Base-by-base conservation (phyloP, 495 filamentous ascomycete species). In the Chaetomidium leptoderma region DNA sequence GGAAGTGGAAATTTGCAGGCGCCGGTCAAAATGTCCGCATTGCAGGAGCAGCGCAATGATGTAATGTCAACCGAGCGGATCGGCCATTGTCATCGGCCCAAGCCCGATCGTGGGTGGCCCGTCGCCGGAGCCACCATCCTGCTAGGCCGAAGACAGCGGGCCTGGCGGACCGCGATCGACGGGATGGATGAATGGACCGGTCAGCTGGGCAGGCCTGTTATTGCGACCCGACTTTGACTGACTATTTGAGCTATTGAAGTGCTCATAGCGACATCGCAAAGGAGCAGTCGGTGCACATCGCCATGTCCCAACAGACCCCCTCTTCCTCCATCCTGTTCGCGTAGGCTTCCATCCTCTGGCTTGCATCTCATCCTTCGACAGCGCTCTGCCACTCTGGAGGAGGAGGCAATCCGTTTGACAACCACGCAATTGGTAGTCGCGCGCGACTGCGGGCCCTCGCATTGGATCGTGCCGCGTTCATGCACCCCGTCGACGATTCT, bases 391-490 rank as follows among this genome's bases (percentile, higher is more conserved):
- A 11, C n/a, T 49, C 30, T 3, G 29, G 17, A 19, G 19, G 30
- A 13, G 13, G 17, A 13, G 30, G 13, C 16, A 32, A 32, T 29
- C 45, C 23, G 27, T 8, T 32, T 47, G 27, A 16, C 26, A 19
- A 32, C 27, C 44, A 29, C 45, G 43, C 43, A 37, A 39, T 45
- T 42, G 33, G 48, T 42, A 53, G 55, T 58, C 66, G 66, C 63
- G 66, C 63, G 64, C 64, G 55, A 63, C 58, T 44, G 27, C 21
- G 60, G 29, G 36, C 35, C 14, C 55, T 36, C 54, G 57, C 58
- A 68, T 68, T 68, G 61, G 63, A 59, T 61, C 40, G 59, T 33
- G 53, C 57, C 57, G 54, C 57, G 53, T 63, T 66, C 60, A 66
- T 64, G 63, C 66, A 60, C 55, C 30, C 46, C 26, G 44, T 52